A percentile compares a stretch with the other conserved stretches of the same genome.
These are phyloP conservation scores for Beta macrorhiza DNA, from an alignment of 179 eudicot species.

Conservation along the genomic window DNA sequence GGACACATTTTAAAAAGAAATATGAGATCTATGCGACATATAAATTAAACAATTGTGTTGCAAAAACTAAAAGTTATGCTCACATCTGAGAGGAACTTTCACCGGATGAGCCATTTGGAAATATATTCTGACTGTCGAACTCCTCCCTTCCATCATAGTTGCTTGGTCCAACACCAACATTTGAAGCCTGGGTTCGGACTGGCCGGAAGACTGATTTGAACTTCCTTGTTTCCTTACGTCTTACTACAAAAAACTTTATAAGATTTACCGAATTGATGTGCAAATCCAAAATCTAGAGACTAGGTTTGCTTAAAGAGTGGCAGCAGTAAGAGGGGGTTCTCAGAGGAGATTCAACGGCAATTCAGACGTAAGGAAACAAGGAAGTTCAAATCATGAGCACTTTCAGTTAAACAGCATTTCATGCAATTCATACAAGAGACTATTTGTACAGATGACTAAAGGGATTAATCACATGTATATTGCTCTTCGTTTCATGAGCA, in stretches of 20 bases:
- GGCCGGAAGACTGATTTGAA: constrained; percentile 29
- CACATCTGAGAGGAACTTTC: constrained; percentile 54
- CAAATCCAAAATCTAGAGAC: background rate
- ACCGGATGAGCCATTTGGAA: constrained; percentile 33
- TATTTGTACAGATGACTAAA: background rate
- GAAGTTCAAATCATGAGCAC: no score
- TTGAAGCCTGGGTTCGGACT: constrained; percentile 57
- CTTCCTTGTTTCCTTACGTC: constrained; percentile 37
- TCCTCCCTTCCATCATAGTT: constrained; percentile 50
- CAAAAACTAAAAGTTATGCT: constrained; percentile 29
- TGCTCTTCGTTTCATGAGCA: background rate
- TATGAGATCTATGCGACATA: background rate
- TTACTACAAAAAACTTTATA: constrained; percentile 39
- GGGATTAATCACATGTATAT: background rate
- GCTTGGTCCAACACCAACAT: constrained; percentile 65
- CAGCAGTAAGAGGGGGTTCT: background rate
- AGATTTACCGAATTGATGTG: background rate
- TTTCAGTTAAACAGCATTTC: background rate
- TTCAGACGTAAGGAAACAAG: no score
- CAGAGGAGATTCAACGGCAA: background rate
- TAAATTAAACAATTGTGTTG: background rate
- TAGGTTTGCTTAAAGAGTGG: background rate
- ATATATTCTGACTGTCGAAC: constrained; percentile 38
- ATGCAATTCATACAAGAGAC: background rate
- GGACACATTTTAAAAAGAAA: background rate